Percentiles rank a stretch among this genome's conserved stretches.
Evolutionary conservation across 2,329 filamentous ascomycete genomes (phyloP).

Genomic region (Botrytis aclada): DNA sequence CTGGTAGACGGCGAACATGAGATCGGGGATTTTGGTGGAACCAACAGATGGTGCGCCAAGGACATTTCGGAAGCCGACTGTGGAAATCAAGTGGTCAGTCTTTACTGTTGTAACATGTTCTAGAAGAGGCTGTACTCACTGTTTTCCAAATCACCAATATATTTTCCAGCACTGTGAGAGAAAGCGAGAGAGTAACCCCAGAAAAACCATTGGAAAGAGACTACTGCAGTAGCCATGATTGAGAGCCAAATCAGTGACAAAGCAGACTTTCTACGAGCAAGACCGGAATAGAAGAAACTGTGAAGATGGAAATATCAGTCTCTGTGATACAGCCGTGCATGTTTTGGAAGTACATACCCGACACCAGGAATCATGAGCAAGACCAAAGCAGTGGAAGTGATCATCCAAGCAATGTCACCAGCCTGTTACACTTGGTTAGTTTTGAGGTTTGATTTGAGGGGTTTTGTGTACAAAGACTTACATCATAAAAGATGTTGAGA

Average conservation of each 20-base stretch:
- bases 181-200: conserved; percentile 39
- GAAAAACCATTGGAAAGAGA: conserved; percentile 85
- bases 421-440: conserved; percentile 52
- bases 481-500: conserved; percentile 82
- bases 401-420: conserved; percentile 83
- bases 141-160: conserved; percentile 75
- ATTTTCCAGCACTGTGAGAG: conserved; percentile 59
- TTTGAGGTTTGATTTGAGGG: conserved; percentile 43
- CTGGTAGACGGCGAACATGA: conserved; percentile 82
- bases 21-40: conserved; percentile 70
- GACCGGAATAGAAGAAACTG: conserved; percentile 84
- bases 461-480: conserved; percentile 38
- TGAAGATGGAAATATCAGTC: conserved; percentile 24
- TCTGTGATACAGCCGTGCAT: conserved; percentile 21
- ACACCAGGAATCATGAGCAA: conserved; percentile 92
- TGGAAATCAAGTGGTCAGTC: background rate
- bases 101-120: conserved; percentile 4
- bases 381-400: conserved; percentile 77
- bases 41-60: conserved; percentile 73
- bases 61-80: conserved; percentile 69
- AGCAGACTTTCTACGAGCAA: conserved; percentile 84
- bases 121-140: conserved; percentile 32
- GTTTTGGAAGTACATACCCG: conserved; percentile 49
- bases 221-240: conserved; percentile 78
- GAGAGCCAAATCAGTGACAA: conserved; percentile 89